Evolutionary conservation across 371 early-diverging fungal species (phyloP).

Genomic region (Funneliformis caledonium): DNA sequence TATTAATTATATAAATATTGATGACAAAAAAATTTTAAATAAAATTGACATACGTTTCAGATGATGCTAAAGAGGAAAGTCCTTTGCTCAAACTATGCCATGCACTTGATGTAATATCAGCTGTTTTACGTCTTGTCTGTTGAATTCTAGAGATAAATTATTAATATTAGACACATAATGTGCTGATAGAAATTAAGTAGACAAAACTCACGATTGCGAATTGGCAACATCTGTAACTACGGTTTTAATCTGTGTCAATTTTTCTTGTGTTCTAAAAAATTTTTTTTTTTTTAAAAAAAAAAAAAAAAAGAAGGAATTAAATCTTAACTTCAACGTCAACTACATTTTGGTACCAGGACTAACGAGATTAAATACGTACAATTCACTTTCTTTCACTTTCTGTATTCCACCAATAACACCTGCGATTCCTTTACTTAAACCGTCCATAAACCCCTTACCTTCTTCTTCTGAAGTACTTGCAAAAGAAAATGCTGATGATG

Average conservation of each 20-base stretch:
- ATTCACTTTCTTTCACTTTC: conserved; percentile 12
- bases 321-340: not conserved
- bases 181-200: not conserved
- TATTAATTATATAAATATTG: not conserved
- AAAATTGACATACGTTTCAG: conserved; percentile 8
- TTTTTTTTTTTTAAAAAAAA: too few species aligned
- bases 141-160: not conserved
- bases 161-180: not conserved
- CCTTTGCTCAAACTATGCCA: conserved; percentile 28
- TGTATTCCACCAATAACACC: conserved; percentile 27
- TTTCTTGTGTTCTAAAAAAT: conserved; percentile 22
- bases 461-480: not conserved
- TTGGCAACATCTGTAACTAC: conserved; percentile 18
- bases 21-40: not conserved
- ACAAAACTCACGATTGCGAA: not conserved
- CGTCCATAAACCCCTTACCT: not conserved
- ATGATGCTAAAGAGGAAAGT: not conserved
- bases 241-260: conserved; percentile 3
- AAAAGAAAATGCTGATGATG: not conserved
- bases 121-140: conserved; percentile 22
- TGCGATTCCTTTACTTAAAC: not conserved
- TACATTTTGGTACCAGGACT: not conserved
- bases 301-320: too few species aligned
- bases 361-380: not conserved
- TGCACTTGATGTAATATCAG: conserved; percentile 14